Evolutionary conservation across 2,329 filamentous ascomycete species (phyloP).

Genomic region (Trichothecium sympodiale): DNA sequence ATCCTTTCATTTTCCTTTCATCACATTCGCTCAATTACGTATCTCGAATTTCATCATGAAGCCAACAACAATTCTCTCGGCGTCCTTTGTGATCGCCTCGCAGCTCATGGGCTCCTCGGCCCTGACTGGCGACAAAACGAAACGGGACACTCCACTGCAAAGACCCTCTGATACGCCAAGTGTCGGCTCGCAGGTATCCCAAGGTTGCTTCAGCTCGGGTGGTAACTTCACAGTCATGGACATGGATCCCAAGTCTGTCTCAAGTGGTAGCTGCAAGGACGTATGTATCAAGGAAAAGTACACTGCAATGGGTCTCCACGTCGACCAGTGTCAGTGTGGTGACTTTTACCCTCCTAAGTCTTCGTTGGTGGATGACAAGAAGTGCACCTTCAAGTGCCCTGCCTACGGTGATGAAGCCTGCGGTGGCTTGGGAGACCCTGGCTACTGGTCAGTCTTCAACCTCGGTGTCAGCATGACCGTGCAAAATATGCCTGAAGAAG

Average conservation of each 20-base stretch:
- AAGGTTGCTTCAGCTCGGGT: conserved; percentile 38
- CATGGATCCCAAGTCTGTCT: conserved; percentile 12
- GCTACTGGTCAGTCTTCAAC: conserved; percentile 37
- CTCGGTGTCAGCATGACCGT: conserved; percentile 32
- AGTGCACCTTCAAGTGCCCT: conserved; percentile 56
- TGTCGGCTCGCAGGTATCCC: conserved; percentile 26
- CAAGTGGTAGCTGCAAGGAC: conserved; percentile 28
- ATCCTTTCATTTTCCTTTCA: conserved; percentile 16
- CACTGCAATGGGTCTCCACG: conserved; percentile 50
- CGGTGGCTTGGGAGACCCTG: conserved; percentile 20
- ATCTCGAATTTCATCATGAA: conserved; percentile 16
- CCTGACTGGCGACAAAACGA: conserved; percentile 5
- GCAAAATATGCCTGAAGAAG: conserved; percentile 16
- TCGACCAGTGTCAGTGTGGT: conserved; percentile 62
- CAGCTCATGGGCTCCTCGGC: conserved; percentile 12
- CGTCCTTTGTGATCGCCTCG: conserved; percentile 17
- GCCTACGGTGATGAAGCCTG: conserved; percentile 55
- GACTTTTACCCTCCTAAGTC: conserved; percentile 49
- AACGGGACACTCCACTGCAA: conserved; percentile 14
- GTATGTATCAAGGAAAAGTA: conserved; percentile 31
- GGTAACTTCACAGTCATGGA: conserved; percentile 25
- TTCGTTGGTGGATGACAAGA: conserved; percentile 39
- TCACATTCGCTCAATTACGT: conserved; percentile 8
- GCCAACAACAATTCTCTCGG: conserved; percentile 14
- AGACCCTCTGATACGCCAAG: conserved; percentile 24